phyloP scores from a whole-genome alignment of 176 grass and related monocot genomes.

The Zea luxurians region DNA sequence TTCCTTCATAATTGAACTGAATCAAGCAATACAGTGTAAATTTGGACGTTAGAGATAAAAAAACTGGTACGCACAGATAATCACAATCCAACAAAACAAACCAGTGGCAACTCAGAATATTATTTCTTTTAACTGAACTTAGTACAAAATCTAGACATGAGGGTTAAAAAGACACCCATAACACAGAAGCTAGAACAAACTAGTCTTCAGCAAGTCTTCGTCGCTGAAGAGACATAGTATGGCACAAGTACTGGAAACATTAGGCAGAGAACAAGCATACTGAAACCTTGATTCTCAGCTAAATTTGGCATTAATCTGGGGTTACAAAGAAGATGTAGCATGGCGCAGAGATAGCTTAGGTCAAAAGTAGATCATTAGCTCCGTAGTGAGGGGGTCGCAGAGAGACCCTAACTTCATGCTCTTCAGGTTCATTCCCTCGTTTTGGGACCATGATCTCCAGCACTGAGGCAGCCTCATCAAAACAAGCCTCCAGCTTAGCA shows the following conservation, averaged over 20 bases:
- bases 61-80: background rate
- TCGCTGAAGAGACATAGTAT: constrained; percentile 37
- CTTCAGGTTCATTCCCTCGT: constrained; percentile 67
- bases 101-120: constrained; percentile 18
- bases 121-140: constrained; percentile 42
- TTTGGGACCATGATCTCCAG: constrained; percentile 98
- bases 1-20: background rate
- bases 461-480: constrained; percentile 72
- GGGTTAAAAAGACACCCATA: constrained; percentile 55
- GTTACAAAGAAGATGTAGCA: constrained; percentile 14
- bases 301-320: constrained; percentile 15
- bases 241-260: background rate
- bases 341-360: constrained; percentile 34
- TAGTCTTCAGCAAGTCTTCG: constrained; percentile 44
- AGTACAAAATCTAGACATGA: constrained; percentile 38
- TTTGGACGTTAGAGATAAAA: background rate
- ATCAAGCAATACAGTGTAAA: background rate
- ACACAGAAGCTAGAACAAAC: constrained; percentile 40
- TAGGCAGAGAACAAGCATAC: constrained; percentile 16
- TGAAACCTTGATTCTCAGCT: constrained; percentile 6
- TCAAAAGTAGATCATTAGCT: constrained; percentile 72
- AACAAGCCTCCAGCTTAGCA: constrained; percentile 89
- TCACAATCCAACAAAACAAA: constrained; percentile 9
- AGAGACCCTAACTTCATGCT: constrained; percentile 92
- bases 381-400: constrained; percentile 87